Evolutionary conservation across 306 rosid species (phyloP).

Genomic region (Cercis canadensis): DNA sequence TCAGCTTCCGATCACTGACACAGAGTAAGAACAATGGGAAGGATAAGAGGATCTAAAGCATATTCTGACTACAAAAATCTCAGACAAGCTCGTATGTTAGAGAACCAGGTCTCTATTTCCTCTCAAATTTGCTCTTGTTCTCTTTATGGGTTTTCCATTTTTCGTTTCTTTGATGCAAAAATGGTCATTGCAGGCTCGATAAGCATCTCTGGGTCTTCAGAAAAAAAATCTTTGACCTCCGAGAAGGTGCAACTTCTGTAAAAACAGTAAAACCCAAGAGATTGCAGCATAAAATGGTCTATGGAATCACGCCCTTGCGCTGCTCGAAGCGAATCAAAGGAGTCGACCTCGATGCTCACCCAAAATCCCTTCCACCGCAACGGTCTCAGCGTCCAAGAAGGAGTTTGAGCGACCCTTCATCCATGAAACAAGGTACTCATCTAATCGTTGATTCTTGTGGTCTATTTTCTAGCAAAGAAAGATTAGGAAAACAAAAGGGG

Average conservation of each 20-base stretch:
- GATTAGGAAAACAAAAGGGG: neutral
- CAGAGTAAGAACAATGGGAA: conserved; percentile 42
- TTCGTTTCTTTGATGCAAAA: neutral
- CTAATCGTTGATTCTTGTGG: neutral
- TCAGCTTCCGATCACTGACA: neutral
- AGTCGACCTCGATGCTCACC: neutral
- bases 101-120: conserved; percentile 58
- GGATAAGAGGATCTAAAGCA: neutral
- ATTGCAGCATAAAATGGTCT: conserved; percentile 10
- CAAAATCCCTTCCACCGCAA: neutral
- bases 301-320: conserved; percentile 51
- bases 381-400: too few relatives aligned
- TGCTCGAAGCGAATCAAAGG: conserved; percentile 59
- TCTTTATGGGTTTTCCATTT: neutral
- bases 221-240: conserved; percentile 55
- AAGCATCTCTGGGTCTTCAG: conserved; percentile 58
- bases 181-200: conserved; percentile 47
- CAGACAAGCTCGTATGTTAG: conserved; percentile 63
- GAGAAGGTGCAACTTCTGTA: conserved; percentile 34
- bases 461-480: neutral
- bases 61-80: conserved; percentile 53
- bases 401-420: neutral
- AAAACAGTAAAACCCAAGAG: conserved; percentile 27
- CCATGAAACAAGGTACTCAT: conserved; percentile 31
- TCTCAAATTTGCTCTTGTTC: neutral